These are phyloP conservation scores for Phyllachora maydis DNA, from an alignment of 2,329 filamentous ascomycete genomes.

Conservation along the genomic window DNA sequence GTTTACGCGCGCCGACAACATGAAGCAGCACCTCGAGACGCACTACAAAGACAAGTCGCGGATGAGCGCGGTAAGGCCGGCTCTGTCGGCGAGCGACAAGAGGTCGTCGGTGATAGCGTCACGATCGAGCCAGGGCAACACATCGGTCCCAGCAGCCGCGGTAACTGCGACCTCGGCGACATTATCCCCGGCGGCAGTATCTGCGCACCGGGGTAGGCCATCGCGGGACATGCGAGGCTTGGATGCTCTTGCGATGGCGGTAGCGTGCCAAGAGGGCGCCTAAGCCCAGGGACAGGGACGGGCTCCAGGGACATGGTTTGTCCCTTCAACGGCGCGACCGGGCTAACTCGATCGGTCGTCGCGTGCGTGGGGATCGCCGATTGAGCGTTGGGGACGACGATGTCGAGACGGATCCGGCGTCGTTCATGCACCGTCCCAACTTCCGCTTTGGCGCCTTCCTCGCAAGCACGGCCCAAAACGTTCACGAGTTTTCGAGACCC, in stretches of 20 bases:
- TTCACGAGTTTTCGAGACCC: no score
- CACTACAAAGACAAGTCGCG: slow-evolving; percentile 45
- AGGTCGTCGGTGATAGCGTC: slow-evolving; percentile 7
- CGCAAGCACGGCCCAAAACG: no score
- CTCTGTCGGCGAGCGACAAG: slow-evolving; percentile 6
- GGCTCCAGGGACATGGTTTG: no score
- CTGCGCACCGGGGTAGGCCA: no score
- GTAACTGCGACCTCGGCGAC: slow-evolving; percentile 12
- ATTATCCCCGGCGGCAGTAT: no score
- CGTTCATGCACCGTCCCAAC: no score
- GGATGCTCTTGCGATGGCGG: slow-evolving; percentile 31
- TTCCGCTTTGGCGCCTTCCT: no score
- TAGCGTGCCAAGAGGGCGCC: slow-evolving; percentile 26
- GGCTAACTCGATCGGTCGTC: no score
- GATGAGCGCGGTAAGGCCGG: slow-evolving; percentile 11
- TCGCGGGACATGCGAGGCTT: slow-evolving; percentile 27
- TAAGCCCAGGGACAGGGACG: slow-evolving; percentile 1
- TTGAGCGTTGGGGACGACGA: no score
- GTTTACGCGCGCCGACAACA: slow-evolving; percentile 68
- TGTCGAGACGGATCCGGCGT: no score
- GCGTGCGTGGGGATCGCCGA: no score
- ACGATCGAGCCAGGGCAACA: slow-evolving; percentile 8
- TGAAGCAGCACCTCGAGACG: slow-evolving; percentile 68
- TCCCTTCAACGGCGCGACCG: no score
- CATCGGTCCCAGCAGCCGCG: slow-evolving; percentile 8